Percentiles rank a stretch among this genome's conserved stretches.
phyloP scores from a whole-genome alignment of 139 green algal species.

The Mesostigma viride region DNA sequence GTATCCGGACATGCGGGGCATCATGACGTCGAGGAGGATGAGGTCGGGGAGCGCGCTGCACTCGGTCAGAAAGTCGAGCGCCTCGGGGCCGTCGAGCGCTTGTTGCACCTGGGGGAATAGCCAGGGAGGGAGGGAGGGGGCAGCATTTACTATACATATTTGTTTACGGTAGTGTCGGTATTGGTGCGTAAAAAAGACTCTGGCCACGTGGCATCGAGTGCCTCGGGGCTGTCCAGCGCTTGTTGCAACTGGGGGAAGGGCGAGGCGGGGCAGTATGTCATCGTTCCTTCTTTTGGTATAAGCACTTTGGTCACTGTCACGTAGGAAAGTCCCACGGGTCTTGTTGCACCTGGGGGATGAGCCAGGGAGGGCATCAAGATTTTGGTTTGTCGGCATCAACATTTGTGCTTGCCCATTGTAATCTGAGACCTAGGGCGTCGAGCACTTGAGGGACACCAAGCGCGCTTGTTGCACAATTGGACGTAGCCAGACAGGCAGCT shows the following conservation, averaged over 20 bases:
- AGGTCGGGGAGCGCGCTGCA: conserved; percentile 40
- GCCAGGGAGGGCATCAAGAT: too few relatives aligned
- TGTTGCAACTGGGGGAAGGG: neutral
- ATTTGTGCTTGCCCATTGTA: neutral
- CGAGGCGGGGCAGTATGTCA: neutral
- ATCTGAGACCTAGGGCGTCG: neutral
- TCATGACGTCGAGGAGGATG: conserved; percentile 67
- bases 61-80: neutral
- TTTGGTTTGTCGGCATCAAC: neutral
- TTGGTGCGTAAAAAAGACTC: neutral
- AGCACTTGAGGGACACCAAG: neutral
- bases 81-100: neutral
- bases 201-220: neutral
- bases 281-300: neutral
- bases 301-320: too few relatives aligned
- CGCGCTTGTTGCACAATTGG: neutral
- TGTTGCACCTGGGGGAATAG: neutral
- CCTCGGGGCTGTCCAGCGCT: neutral
- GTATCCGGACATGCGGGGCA: conserved; percentile 59
- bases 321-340: too few relatives aligned
- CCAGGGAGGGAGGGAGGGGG: too few relatives aligned
- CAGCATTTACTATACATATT: neutral
- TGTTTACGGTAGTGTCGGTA: neutral
- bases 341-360: too few relatives aligned
- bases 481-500: neutral